Evolutionary conservation across 345 rosid species (phyloP).

Genomic region (Murraya paniculata): DNA sequence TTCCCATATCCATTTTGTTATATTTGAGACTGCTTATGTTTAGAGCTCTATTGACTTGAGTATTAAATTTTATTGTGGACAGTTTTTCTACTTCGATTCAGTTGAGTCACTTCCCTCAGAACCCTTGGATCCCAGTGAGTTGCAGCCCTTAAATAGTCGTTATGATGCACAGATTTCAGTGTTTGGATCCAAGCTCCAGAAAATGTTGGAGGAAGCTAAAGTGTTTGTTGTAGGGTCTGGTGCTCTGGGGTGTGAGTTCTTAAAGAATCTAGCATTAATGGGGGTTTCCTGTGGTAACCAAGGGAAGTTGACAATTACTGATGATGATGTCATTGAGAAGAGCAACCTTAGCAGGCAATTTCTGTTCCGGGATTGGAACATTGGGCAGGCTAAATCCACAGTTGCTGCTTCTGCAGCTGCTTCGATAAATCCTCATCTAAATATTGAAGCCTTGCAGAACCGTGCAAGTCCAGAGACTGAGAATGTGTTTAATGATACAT

Average conservation of each 20-base stretch:
- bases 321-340: slow-evolving; percentile 81
- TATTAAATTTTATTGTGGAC: slow-evolving; percentile 18
- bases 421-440: slow-evolving; percentile 61
- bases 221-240: slow-evolving; percentile 85
- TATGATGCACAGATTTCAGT: slow-evolving; percentile 92
- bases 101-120: slow-evolving; percentile 75
- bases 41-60: slow-evolving; percentile 7
- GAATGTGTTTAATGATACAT: slow-evolving; percentile 70
- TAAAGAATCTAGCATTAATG: slow-evolving; percentile 86
- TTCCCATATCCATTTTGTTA: not conserved
- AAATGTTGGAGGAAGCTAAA: slow-evolving; percentile 69
- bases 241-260: slow-evolving; percentile 90
- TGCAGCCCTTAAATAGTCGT: slow-evolving; percentile 60
- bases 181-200: slow-evolving; percentile 77
- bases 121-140: slow-evolving; percentile 59
- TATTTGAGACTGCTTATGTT: slow-evolving; percentile 4
- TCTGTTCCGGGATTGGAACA: slow-evolving; percentile 78
- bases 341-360: slow-evolving; percentile 79
- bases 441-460: slow-evolving; percentile 60
- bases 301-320: slow-evolving; percentile 68
- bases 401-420: slow-evolving; percentile 71
- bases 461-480: slow-evolving; percentile 65
- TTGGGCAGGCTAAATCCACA: slow-evolving; percentile 77
- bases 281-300: slow-evolving; percentile 61
- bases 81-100: slow-evolving; percentile 91